Evolutionary conservation across 805 yeast genomes (phyloP).

Genomic region (Candida loeiensis): DNA sequence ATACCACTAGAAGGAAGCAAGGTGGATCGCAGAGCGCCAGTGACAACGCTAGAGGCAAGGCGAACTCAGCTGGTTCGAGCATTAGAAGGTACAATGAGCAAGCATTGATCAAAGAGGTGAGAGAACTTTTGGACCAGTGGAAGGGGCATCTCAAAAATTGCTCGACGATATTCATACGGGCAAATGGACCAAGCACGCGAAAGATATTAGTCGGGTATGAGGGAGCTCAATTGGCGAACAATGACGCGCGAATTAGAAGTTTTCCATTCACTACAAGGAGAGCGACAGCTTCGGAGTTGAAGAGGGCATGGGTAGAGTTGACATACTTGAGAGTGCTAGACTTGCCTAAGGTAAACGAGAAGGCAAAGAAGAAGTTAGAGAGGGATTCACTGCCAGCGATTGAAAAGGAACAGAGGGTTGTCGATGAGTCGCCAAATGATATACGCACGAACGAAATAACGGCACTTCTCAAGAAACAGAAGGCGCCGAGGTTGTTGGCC

Average conservation of each 20-base stretch:
- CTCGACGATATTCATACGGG: slow-evolving; percentile 70
- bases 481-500: slow-evolving; percentile 67
- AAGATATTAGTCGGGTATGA: slow-evolving; percentile 65
- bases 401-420: slow-evolving; percentile 17
- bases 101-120: slow-evolving; percentile 75
- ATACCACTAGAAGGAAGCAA: slow-evolving; percentile 94
- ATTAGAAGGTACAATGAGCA: slow-evolving; percentile 88
- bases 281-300: slow-evolving; percentile 79
- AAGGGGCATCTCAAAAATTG: slow-evolving; percentile 54
- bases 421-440: slow-evolving; percentile 36
- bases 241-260: slow-evolving; percentile 60
- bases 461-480: slow-evolving; percentile 61
- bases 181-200: slow-evolving; percentile 68
- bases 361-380: slow-evolving; percentile 16
- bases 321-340: slow-evolving; percentile 54
- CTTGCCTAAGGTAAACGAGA: slow-evolving; percentile 47
- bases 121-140: slow-evolving; percentile 68
- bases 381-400: slow-evolving; percentile 7
- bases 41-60: slow-evolving; percentile 91
- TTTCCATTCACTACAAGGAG: slow-evolving; percentile 90
- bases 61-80: slow-evolving; percentile 92
- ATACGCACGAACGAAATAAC: slow-evolving; percentile 57
- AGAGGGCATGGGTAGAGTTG: slow-evolving; percentile 78
- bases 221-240: slow-evolving; percentile 46
- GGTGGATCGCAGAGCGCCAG: slow-evolving; percentile 95